These are phyloP conservation scores for Herpetomonas muscarum DNA, from an alignment of 208 protist genomes.

Conservation along the genomic window DNA sequence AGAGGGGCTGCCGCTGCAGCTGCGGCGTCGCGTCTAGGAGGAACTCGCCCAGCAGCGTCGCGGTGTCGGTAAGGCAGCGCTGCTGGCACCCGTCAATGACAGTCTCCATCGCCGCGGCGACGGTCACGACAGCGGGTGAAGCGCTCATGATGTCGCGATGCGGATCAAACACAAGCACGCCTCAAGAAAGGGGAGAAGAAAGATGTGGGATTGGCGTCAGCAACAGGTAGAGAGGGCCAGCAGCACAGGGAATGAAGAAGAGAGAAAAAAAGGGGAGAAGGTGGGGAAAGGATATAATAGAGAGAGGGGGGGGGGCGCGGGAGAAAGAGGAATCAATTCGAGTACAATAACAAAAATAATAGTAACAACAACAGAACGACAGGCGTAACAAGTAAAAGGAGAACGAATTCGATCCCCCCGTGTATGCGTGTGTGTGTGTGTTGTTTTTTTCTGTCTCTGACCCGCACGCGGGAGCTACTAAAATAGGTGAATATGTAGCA, in stretches of 20 bases:
- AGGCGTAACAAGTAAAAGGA: too few relatives aligned
- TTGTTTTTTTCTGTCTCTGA: too few relatives aligned
- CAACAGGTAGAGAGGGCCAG: not conserved
- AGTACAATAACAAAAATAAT: too few relatives aligned
- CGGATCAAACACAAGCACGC: not conserved
- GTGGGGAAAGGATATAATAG: not conserved
- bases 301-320: not conserved
- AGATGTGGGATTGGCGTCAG: not conserved
- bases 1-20: constrained; percentile 12
- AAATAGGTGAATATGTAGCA: too few relatives aligned
- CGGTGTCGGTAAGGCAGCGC: constrained; percentile 51
- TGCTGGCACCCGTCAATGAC: constrained; percentile 47
- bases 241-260: not conserved
- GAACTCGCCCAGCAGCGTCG: constrained; percentile 66
- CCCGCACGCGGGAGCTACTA: too few relatives aligned
- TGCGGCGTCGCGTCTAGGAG: constrained; percentile 33
- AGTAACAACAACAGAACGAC: too few relatives aligned
- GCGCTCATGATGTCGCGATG: not conserved
- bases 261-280: constrained; percentile 5
- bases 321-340: not conserved
- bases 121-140: constrained; percentile 11
- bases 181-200: constrained; percentile 1
- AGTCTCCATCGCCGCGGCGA: constrained; percentile 51
- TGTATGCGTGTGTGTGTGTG: too few relatives aligned
- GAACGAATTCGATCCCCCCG: too few relatives aligned